Evolutionary conservation across 805 yeast genomes (phyloP).

Genomic region (Jamesozyma piceae): DNA sequence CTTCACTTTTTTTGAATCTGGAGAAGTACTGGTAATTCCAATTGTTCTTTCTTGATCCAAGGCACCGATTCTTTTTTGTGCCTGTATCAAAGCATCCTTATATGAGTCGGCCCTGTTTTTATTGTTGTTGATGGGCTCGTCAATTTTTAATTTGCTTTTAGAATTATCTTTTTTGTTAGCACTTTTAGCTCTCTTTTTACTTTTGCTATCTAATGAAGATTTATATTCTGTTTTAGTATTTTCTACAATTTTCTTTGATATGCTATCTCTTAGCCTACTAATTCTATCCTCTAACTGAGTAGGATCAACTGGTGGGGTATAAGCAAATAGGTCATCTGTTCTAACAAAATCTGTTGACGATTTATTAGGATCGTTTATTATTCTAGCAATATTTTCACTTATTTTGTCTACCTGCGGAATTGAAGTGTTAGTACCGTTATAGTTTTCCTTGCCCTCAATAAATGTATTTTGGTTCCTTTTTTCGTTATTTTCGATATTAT

Average conservation of each 20-base stretch:
- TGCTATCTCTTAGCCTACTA: background rate
- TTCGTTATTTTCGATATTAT: background rate
- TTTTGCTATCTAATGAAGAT: background rate
- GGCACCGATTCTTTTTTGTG: background rate
- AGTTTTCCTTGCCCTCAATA: background rate
- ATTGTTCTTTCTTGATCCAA: background rate
- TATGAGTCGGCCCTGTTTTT: background rate
- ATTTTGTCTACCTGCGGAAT: background rate
- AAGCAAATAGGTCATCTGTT: background rate
- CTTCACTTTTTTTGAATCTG: background rate
- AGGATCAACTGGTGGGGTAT: background rate
- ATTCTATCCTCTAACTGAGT: too few species aligned
- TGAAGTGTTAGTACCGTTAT: background rate
- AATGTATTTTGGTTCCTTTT: background rate
- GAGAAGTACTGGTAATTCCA: background rate
- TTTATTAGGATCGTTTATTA: background rate
- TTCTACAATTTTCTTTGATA: background rate
- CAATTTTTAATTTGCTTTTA: background rate
- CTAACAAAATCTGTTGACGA: background rate
- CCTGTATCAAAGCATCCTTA: background rate
- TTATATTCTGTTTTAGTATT: background rate
- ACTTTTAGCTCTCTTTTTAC: background rate
- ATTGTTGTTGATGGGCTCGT: background rate
- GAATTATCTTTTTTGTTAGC: background rate
- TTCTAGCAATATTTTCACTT: background rate